phyloP scores from a whole-genome alignment of 495 filamentous ascomycete species.

The Penicillium macrosclerotiorum region DNA sequence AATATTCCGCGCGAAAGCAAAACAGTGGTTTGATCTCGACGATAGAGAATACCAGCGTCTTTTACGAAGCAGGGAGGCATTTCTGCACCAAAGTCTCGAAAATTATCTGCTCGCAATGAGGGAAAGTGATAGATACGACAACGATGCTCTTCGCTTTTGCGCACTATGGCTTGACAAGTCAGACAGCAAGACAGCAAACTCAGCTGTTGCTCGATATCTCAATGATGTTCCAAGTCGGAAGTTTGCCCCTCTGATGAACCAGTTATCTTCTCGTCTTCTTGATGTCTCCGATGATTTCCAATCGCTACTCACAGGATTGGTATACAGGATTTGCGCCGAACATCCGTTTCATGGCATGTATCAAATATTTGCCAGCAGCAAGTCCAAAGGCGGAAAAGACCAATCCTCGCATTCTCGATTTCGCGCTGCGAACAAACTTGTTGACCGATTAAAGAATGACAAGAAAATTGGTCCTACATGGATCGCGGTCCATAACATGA shows the following conservation, averaged over 20 bases:
- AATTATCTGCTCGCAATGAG: constrained; percentile 86
- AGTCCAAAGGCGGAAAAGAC: constrained; percentile 65
- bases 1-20: constrained; percentile 59
- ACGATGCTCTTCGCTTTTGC: constrained; percentile 89
- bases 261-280: constrained; percentile 85
- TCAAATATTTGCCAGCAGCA: constrained; percentile 82
- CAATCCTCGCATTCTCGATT: constrained; percentile 68
- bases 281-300: constrained; percentile 71
- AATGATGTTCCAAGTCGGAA: constrained; percentile 79
- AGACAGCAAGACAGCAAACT: constrained; percentile 67
- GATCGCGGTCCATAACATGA: constrained; percentile 67
- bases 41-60: constrained; percentile 81
- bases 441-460: constrained; percentile 54
- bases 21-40: constrained; percentile 85
- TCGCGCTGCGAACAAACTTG: constrained; percentile 65
- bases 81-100: constrained; percentile 82
- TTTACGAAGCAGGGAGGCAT: constrained; percentile 68
- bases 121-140: constrained; percentile 84
- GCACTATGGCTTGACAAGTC: constrained; percentile 90
- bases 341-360: constrained; percentile 97
- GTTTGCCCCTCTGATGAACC: constrained; percentile 91
- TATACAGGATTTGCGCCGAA: constrained; percentile 79
- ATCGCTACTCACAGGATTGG: constrained; percentile 62
- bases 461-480: constrained; percentile 51
- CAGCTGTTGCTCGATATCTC: constrained; percentile 68